These are phyloP conservation scores for Paramecium sonneborni DNA, from an alignment of 73 alveolate genomes.

Conservation along the genomic window DNA sequence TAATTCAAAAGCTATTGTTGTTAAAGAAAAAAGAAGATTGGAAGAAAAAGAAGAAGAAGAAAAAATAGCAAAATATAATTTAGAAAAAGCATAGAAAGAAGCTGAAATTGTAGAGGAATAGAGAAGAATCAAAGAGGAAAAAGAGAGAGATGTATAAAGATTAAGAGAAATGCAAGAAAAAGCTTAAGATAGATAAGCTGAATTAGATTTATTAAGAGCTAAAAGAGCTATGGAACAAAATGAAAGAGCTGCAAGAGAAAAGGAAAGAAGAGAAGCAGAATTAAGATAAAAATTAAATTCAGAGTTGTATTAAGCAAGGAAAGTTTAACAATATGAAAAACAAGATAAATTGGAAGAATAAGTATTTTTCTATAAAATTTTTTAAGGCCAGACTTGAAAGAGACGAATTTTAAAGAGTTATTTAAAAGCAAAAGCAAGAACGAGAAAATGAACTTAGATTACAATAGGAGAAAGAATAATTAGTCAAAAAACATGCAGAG, in stretches of 20 bases:
- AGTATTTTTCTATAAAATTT: neutral
- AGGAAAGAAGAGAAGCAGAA: constrained; percentile 82
- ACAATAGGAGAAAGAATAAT: constrained; percentile 73
- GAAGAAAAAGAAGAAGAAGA: constrained; percentile 88
- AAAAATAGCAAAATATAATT: constrained; percentile 78
- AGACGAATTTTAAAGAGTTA: constrained; percentile 87
- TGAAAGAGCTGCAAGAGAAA: constrained; percentile 86
- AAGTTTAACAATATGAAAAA: constrained; percentile 64
- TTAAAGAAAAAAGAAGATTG: constrained; percentile 74
- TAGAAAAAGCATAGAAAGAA: constrained; percentile 84
- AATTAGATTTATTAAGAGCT: constrained; percentile 89
- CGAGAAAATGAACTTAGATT: constrained; percentile 72
- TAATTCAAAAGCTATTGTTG: constrained; percentile 74
- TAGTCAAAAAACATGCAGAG: constrained; percentile 72
- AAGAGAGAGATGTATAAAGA: constrained; percentile 87
- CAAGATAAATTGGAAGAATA: constrained; percentile 70
- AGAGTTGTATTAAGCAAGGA: constrained; percentile 82
- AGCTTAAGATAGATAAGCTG: constrained; percentile 90
- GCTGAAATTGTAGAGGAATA: constrained; percentile 81
- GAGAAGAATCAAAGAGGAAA: constrained; percentile 82
- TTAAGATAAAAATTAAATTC: constrained; percentile 70
- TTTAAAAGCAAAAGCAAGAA: constrained; percentile 83
- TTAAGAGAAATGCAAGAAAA: constrained; percentile 91
- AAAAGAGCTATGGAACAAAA: constrained; percentile 89
- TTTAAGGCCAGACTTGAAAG: constrained; percentile 82